These are phyloP conservation scores for Botrytis galanthina DNA, from an alignment of 2,329 filamentous ascomycete species.

Conservation along the genomic window DNA sequence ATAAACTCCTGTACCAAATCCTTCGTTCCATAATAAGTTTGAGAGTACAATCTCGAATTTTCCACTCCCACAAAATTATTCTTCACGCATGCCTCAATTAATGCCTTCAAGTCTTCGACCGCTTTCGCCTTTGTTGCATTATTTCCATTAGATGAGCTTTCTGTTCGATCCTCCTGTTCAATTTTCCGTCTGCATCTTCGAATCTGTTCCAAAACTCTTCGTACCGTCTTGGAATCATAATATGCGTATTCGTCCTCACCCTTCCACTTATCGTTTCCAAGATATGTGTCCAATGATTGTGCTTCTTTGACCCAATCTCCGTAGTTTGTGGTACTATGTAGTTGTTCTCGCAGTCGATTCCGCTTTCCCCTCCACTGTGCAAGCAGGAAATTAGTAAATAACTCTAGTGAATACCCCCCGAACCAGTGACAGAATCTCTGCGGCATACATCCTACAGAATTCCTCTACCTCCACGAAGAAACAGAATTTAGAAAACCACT, in stretches of 20 bases:
- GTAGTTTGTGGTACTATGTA: constrained; percentile 74
- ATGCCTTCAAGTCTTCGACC: constrained; percentile 70
- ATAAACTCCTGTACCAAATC: constrained; percentile 86
- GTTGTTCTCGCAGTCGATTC: constrained; percentile 65
- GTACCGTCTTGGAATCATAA: constrained; percentile 85
- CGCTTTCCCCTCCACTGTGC: constrained; percentile 71
- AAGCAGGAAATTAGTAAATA: constrained; percentile 62
- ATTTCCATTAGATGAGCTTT: constrained; percentile 35
- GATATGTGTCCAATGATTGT: constrained; percentile 71
- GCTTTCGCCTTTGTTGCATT: constrained; percentile 47
- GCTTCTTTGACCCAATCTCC: constrained; percentile 80
- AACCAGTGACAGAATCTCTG: not conserved
- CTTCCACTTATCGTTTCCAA: constrained; percentile 81
- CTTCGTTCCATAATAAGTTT: constrained; percentile 98
- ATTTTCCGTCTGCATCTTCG: constrained; percentile 55
- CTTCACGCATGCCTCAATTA: constrained; percentile 91
- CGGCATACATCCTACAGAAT: not conserved
- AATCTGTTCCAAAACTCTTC: constrained; percentile 74
- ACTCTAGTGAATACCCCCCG: not conserved
- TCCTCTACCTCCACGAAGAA: too few relatives aligned
- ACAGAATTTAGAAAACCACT: not conserved
- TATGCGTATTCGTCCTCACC: constrained; percentile 74
- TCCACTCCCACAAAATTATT: constrained; percentile 97
- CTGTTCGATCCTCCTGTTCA: constrained; percentile 54
- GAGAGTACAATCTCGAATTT: constrained; percentile 90